Base-by-base conservation (phyloP, 2,329 filamentous ascomycete genomes). In the Orbilia quercus region DNA sequence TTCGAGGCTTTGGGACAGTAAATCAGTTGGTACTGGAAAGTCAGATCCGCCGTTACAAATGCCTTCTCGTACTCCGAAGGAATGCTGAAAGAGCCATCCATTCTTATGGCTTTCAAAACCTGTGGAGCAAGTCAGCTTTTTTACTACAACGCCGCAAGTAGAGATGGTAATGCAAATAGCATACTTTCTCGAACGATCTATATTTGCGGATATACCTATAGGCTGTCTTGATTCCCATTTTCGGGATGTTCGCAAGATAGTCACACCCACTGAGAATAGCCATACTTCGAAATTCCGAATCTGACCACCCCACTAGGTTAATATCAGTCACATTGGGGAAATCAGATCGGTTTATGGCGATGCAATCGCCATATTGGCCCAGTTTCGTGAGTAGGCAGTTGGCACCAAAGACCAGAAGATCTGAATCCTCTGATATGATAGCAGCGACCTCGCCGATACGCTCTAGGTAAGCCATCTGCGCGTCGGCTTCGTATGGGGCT, bases 191-290 rank as follows among this genome's bases (percentile, higher is more conserved):
- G 4, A 95, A 86, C 0, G 88, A 91, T 80, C 94, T 96, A 82
- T 96, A 87, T 80, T 96, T 96, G 71, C 94, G 88, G 70, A 99
- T 86, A 83, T 95, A 87, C 47, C 92, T 89, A 81, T 99, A 91
- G 0, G 95, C 94, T 4, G 93, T 98, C 83, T 97, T 98, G 64
- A 99, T 81, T 0, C 95, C 95, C 81, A 99, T 88, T 55, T 90
- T 90, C 65, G 88, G 89, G 74, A 99, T 91, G 69, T 90, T 90
- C 1, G 89, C 84, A n/a, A 98, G 85, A 80, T 99, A 99, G 80
- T 99, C 95, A 79, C 95, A 99, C 6, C 95, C 95, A 79, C 92
- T 96, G 71, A 99, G 82, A 76, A 99, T 99, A 42, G 93, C 92
- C 95, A 99, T 99, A 59, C 88, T 89, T 70, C 95, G 87, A 78